phyloP scores from a whole-genome alignment of 495 filamentous ascomycete species.

The Podospora fimiseda region DNA sequence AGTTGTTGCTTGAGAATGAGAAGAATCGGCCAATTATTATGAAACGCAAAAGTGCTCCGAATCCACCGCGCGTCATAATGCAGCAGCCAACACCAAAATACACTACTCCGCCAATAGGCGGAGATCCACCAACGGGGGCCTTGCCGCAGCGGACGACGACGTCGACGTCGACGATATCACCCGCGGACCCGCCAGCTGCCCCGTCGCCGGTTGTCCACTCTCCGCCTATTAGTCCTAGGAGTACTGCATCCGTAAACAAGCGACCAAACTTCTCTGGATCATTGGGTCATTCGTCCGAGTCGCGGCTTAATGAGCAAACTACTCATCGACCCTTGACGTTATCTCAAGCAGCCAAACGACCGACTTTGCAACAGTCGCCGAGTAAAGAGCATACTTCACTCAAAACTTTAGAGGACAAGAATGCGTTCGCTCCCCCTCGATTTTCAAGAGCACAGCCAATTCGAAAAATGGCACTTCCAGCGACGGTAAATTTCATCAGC shows the following conservation, averaged over 20 bases:
- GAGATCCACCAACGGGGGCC: neutral
- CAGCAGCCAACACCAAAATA: conserved; percentile 10
- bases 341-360: neutral
- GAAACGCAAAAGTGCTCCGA: conserved; percentile 13
- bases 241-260: conserved; percentile 15
- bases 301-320: neutral
- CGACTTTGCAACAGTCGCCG: neutral
- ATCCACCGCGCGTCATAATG: neutral
- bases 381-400: neutral
- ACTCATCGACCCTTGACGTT: neutral
- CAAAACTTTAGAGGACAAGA: neutral
- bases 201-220: conserved; percentile 5
- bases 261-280: conserved; percentile 10
- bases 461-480: neutral
- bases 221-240: conserved; percentile 7
- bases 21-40: conserved; percentile 8
- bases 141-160: neutral
- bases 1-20: conserved; percentile 7
- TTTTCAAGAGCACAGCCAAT: neutral
- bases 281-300: neutral
- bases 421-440: neutral
- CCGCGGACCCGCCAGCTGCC: neutral
- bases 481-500: neutral
- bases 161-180: neutral
- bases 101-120: conserved; percentile 2